These are phyloP conservation scores for Nephelium lappaceum DNA, from an alignment of 345 rosid genomes.

Conservation along the genomic window DNA sequence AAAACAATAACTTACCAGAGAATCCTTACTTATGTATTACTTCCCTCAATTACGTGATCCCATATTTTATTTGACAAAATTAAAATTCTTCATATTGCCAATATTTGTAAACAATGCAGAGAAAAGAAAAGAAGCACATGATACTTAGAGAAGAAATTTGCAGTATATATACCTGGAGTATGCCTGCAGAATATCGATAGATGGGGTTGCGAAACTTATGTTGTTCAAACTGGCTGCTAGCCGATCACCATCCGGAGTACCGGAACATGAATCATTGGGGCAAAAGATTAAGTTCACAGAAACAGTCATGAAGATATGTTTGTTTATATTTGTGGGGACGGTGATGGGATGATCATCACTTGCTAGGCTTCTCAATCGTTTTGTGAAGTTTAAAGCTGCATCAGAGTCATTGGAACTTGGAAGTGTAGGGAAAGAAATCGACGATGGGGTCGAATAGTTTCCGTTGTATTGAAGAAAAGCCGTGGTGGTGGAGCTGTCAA, in stretches of 20 bases:
- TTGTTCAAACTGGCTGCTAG: conserved; percentile 53
- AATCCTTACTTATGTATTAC: too few species aligned
- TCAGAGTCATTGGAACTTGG: conserved; percentile 25
- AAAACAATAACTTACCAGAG: too few species aligned
- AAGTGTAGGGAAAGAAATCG: conserved; percentile 30
- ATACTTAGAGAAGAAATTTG: too few species aligned
- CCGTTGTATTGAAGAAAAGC: conserved; percentile 42
- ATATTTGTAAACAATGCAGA: too few species aligned
- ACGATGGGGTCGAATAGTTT: conserved; percentile 25
- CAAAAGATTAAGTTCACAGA: conserved; percentile 30
- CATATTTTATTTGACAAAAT: too few species aligned
- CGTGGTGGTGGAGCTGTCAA: conserved; percentile 34
- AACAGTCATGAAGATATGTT: conserved; percentile 25
- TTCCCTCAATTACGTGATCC: too few species aligned
- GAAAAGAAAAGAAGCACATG: too few species aligned
- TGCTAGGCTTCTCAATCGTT: conserved; percentile 20
- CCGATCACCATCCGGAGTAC: conserved; percentile 5
- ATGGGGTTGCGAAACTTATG: conserved; percentile 35
- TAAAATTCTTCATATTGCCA: too few species aligned
- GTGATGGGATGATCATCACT: conserved; percentile 28
- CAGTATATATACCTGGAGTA: conserved; percentile 36
- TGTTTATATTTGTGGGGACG: conserved; percentile 29
- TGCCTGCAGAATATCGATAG: conserved; percentile 41
- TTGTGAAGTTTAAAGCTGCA: conserved; percentile 28
- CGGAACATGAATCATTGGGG: conserved; percentile 17